Evolutionary conservation across 1,284 basidiomycete species (phyloP).

Genomic region (Tremellales sp.): DNA sequence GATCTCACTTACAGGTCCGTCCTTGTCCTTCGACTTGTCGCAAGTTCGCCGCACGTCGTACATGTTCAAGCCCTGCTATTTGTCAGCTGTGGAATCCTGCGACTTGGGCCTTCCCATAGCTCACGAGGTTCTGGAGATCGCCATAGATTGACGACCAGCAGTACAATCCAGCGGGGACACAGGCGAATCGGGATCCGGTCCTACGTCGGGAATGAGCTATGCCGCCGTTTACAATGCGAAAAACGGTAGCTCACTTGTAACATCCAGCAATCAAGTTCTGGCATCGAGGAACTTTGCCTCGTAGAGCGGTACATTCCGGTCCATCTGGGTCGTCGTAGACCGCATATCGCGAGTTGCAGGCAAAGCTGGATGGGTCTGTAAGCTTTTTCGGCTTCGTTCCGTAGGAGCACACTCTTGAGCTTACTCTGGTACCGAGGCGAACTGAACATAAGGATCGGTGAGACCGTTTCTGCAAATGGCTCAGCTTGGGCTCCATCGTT

Average conservation of each 20-base stretch:
- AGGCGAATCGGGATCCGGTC: constrained; percentile 53
- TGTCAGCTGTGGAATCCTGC: not conserved
- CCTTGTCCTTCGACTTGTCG: constrained; percentile 56
- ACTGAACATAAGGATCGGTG: constrained; percentile 72
- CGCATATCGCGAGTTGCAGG: constrained; percentile 37
- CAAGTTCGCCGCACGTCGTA: constrained; percentile 83
- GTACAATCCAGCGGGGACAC: constrained; percentile 53
- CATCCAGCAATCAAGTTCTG: constrained; percentile 46
- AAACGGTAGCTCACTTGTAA: constrained; percentile 35
- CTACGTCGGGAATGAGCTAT: constrained; percentile 14
- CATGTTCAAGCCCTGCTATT: constrained; percentile 48
- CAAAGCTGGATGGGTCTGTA: constrained; percentile 51
- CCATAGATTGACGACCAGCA: constrained; percentile 53
- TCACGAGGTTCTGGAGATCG: constrained; percentile 52
- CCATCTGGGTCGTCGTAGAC: constrained; percentile 43
- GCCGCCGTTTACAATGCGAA: not conserved
- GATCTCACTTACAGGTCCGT: constrained; percentile 49
- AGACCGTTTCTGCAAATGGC: constrained; percentile 33
- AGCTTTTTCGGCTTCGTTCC: constrained; percentile 3
- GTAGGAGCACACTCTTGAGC: constrained; percentile 1
- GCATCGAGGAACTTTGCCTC: constrained; percentile 42
- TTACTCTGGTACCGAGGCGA: constrained; percentile 70
- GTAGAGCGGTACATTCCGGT: constrained; percentile 35
- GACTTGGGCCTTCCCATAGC: not conserved
- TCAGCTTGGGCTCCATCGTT: constrained; percentile 1